Evolutionary conservation across 108 stramenopile genomes (phyloP).

Genomic region (Skeletonema potamos): DNA sequence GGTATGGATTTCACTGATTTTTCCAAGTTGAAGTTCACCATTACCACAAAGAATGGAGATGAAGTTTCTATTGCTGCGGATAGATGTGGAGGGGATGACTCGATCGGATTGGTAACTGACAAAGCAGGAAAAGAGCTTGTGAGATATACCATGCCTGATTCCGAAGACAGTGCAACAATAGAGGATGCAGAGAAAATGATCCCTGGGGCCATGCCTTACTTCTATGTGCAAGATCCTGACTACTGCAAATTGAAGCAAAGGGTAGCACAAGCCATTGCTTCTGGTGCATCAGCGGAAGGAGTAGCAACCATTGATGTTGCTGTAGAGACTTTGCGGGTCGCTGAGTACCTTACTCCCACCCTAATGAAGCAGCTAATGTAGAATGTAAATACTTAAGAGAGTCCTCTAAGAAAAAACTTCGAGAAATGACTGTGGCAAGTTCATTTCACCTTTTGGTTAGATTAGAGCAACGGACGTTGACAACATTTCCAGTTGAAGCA

Average conservation of each 20-base stretch:
- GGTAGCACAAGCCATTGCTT: constrained; percentile 45
- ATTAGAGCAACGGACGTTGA: too few relatives aligned
- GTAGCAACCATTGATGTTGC: constrained; percentile 82
- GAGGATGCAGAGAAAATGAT: constrained; percentile 41
- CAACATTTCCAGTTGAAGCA: too few relatives aligned
- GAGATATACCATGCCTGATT: constrained; percentile 67
- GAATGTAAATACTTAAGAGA: not conserved
- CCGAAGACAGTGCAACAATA: constrained; percentile 51
- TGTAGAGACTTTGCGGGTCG: constrained; percentile 77
- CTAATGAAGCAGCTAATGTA: constrained; percentile 27
- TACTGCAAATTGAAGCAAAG: constrained; percentile 72
- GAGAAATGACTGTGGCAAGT: too few relatives aligned
- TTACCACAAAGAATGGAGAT: constrained; percentile 60
- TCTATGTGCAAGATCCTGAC: constrained; percentile 81
- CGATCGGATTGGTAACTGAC: constrained; percentile 65
- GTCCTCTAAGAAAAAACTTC: too few relatives aligned
- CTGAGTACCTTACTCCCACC: constrained; percentile 68
- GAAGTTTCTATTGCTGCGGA: constrained; percentile 75
- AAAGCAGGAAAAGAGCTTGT: constrained; percentile 55
- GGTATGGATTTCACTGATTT: constrained; percentile 73
- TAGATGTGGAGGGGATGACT: constrained; percentile 85
- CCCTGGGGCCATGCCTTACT: constrained; percentile 84
- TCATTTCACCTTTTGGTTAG: too few relatives aligned
- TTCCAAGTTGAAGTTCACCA: constrained; percentile 63
- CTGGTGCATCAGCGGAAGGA: constrained; percentile 50